These are phyloP conservation scores for Vitis rotundifolia DNA, from an alignment of 164 flowering plant genomes.

Conservation along the genomic window DNA sequence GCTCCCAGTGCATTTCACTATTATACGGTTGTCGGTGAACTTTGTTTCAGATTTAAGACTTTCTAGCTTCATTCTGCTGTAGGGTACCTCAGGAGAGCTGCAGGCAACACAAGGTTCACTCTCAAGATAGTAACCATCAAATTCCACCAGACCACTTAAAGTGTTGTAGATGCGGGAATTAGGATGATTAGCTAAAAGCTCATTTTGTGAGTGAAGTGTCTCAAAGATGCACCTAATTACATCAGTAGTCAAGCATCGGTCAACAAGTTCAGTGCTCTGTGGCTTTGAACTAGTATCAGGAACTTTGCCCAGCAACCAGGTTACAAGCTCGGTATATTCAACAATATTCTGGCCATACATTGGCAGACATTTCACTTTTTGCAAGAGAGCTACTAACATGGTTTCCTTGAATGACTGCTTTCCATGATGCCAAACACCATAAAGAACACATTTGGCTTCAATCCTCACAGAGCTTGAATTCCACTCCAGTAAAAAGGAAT, in stretches of 20 bases:
- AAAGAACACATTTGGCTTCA: constrained; percentile 86
- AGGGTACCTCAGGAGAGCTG: constrained; percentile 98
- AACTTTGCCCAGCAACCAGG: constrained; percentile 73
- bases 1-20: constrained; percentile 98
- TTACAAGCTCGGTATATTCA: constrained; percentile 84
- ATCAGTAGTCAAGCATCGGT: constrained; percentile 75
- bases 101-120: constrained; percentile 99
- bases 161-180: constrained; percentile 97
- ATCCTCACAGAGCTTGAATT: constrained; percentile 80
- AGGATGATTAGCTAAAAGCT: constrained; percentile 95
- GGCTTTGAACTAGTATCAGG: constrained; percentile 66
- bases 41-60: constrained; percentile 94
- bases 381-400: constrained; percentile 61
- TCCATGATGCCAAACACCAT: constrained; percentile 94
- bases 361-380: constrained; percentile 73
- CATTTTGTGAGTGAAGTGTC: constrained; percentile 91
- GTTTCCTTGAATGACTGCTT: constrained; percentile 75
- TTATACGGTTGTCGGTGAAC: constrained; percentile 97
- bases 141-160: constrained; percentile 88
- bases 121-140: constrained; percentile 99
- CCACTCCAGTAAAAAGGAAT: constrained; percentile 90
- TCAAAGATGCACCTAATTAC: constrained; percentile 82
- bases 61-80: constrained; percentile 95
- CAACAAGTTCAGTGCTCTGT: constrained; percentile 65
- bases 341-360: constrained; percentile 92